phyloP scores from a whole-genome alignment of 1,139 yeast genomes.

The Nakaseomyces bracarensis region DNA sequence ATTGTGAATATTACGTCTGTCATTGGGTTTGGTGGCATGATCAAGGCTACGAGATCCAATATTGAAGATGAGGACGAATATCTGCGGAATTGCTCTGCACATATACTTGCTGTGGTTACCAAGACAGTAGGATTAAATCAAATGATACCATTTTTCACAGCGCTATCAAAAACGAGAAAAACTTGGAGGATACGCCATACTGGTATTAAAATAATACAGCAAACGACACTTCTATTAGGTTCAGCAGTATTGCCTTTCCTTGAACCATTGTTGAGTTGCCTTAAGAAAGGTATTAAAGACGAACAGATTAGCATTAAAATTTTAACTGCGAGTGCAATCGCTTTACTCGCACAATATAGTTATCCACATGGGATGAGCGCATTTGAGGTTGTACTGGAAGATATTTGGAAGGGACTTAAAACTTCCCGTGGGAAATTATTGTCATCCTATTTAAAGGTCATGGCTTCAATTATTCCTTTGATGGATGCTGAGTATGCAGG shows the following conservation, averaged over 20 bases:
- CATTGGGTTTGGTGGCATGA: conserved; percentile 74
- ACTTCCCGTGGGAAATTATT: conserved; percentile 71
- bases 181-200: conserved; percentile 86
- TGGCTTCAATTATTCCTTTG: conserved; percentile 75
- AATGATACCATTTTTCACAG: conserved; percentile 70
- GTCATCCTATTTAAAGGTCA: conserved; percentile 67
- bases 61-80: conserved; percentile 78
- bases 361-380: conserved; percentile 88
- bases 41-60: conserved; percentile 71
- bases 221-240: conserved; percentile 61
- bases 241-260: conserved; percentile 72
- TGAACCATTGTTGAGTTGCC: conserved; percentile 52
- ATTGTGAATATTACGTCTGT: conserved; percentile 68
- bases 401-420: conserved; percentile 72
- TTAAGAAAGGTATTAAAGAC: conserved; percentile 57
- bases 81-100: conserved; percentile 66
- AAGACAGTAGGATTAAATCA: conserved; percentile 66
- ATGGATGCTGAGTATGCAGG: conserved; percentile 81
- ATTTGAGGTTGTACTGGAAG: conserved; percentile 55
- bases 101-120: conserved; percentile 81
- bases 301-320: conserved; percentile 61
- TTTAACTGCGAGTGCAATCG: conserved; percentile 61
- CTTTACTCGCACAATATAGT: conserved; percentile 77
- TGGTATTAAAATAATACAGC: conserved; percentile 72
- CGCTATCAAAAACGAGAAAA: conserved; percentile 72